These are phyloP conservation scores for Skeletonema costatum DNA, from an alignment of 108 stramenopile species.

Conservation along the genomic window DNA sequence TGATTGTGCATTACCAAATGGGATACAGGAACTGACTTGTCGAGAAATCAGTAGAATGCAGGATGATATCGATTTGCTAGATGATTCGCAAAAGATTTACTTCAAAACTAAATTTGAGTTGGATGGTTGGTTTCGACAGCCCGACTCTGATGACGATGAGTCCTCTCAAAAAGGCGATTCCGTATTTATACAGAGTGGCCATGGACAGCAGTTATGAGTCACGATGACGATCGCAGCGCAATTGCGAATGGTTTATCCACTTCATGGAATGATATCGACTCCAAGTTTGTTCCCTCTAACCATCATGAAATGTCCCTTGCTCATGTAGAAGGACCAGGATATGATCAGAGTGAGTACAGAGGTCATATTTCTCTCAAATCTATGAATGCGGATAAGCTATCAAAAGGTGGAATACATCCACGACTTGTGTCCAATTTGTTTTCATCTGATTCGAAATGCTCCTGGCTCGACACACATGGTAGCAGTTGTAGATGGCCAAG, in stretches of 20 bases:
- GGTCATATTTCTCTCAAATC: conserved; percentile 2
- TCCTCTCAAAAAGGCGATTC: neutral
- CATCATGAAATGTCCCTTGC: neutral
- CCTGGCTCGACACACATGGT: conserved; percentile 27
- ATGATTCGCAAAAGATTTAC: conserved; percentile 5
- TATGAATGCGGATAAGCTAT: neutral
- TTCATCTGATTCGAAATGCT: conserved; percentile 30
- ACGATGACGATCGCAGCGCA: conserved; percentile 22
- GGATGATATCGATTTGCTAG: neutral
- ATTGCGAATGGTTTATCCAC: conserved; percentile 10
- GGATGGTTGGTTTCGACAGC: neutral
- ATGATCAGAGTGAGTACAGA: neutral
- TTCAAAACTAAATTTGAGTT: neutral
- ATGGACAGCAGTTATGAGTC: conserved; percentile 23
- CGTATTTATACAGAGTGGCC: conserved; percentile 14
- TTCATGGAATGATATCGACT: conserved; percentile 14
- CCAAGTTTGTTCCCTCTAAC: conserved; percentile 15
- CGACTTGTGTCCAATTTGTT: conserved; percentile 16
- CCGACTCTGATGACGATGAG: neutral
- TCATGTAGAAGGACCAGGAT: conserved; percentile 25
- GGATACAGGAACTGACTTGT: conserved; percentile 22
- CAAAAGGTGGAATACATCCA: conserved; percentile 13
- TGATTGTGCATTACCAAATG: conserved; percentile 28
- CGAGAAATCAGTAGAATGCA: conserved; percentile 23
- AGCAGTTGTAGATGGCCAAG: conserved; percentile 30